Conservation (phyloP, 192 early-diverging fungal genomes). For the Cetraspora pellucida region DNA sequence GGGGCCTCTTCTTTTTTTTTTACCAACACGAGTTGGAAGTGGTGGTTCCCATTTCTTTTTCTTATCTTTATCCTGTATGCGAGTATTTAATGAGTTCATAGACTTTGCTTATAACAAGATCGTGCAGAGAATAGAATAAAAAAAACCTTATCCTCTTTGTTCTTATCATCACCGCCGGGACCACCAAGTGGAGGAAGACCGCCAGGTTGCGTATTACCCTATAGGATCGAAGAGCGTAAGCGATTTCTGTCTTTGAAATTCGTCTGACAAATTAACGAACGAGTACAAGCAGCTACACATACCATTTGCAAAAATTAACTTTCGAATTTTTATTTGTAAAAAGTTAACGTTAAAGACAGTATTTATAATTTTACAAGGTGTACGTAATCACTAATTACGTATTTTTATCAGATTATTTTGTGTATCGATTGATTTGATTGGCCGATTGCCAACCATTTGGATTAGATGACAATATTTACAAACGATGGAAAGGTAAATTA, state of each 20-base stretch:
- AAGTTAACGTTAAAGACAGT: background rate
- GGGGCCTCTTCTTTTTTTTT: constrained; percentile 96
- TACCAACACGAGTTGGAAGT: constrained; percentile 96
- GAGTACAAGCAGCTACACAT: background rate
- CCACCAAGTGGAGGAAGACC: constrained; percentile 67
- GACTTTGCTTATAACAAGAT: background rate
- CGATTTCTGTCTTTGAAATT: background rate
- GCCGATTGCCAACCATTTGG: no score
- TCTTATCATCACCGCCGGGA: constrained; percentile 46
- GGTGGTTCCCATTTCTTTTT: constrained; percentile 99
- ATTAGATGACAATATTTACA: no score
- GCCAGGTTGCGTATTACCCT: constrained; percentile 88
- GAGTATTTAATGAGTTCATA: background rate
- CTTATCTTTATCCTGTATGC: constrained; percentile 65
- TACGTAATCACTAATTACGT: constrained; percentile 14
- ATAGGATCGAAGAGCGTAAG: constrained; percentile 23
- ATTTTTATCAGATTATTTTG: background rate
- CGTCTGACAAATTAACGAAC: background rate
- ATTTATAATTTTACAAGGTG: background rate
- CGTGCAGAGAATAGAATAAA: background rate
- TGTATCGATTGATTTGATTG: no score
- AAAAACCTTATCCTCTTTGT: constrained; percentile 61
- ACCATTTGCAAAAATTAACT: background rate
- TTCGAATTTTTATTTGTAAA: background rate
- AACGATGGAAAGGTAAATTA: no score